Evolutionary conservation across 306 rosid genomes (phyloP), one percentile per base, ranked within the genome.

Genomic region (Arachis hypogaea): DNA sequence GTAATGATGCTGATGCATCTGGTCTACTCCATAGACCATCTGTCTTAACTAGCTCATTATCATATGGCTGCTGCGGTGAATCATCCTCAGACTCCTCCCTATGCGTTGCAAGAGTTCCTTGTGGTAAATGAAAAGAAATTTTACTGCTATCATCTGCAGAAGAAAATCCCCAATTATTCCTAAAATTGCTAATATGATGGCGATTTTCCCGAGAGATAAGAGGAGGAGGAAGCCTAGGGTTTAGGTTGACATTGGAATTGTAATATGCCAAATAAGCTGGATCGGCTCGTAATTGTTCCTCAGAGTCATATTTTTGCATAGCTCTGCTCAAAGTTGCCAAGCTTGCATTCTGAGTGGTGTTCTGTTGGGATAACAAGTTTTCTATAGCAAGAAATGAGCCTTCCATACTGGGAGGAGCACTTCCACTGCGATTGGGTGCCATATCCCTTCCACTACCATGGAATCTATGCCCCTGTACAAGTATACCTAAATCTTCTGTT

Each of bases 341-440:
- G 77, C 84, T 84, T 82, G 80, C 81, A 62, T 59, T 69, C 30
- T 68, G 77, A 77, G 74, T 41, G 11, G 69, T 51, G 81, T 78
- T 78, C 78, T 82, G 87, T 74, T 62, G 90, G 73, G 88, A 78
- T 61, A 86, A 64, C 7, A 83, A 74, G 69, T 81, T 81, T 68
- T 85, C 73, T 22, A 88, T 79, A 71, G 92, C 86, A 28, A 83
- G 64, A 83, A 86, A 80, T 5, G 93, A 88, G 49, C 93, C 93
- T 76, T 88, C 93, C 83, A 88, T 88, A 70, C 86, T 86, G 50
- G 93, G 93, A 69, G 93, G 93, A 41, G 93, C 93, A 66, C 93
- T 88, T 29, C 90, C 93, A 80, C 93, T 88, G 59, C 93, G 84
- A 67, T 80, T 82, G 42, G 90, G 90, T 33, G 84, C 72, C 51